These are phyloP conservation scores for Dichotomocladium elegans DNA, from an alignment of 371 early-diverging fungal species.

Conservation along the genomic window DNA sequence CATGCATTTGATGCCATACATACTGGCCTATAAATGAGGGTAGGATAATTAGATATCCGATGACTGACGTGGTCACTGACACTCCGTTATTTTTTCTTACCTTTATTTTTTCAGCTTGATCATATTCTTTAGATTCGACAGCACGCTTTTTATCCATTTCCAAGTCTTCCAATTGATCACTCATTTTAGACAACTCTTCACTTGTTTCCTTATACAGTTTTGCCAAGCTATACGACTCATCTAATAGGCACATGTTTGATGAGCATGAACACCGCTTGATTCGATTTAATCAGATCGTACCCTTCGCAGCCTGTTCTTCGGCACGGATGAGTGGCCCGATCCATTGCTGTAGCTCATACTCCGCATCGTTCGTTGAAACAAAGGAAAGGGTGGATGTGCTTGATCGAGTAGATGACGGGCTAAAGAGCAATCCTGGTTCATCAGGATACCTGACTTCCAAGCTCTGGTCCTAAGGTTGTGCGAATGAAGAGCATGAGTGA, in stretches of 20 bases:
- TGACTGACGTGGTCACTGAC: too few relatives aligned
- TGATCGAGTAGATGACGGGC: conserved; percentile 38
- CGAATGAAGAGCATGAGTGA: conserved; percentile 18
- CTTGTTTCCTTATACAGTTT: conserved; percentile 45
- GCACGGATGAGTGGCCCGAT: conserved; percentile 26
- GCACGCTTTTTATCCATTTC: conserved; percentile 59
- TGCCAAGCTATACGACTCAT: conserved; percentile 37
- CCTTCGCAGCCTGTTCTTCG: conserved; percentile 34
- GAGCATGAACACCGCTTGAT: neutral
- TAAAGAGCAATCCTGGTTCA: too few relatives aligned
- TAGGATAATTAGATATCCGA: too few relatives aligned
- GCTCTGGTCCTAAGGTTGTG: conserved; percentile 18
- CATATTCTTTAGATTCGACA: conserved; percentile 71
- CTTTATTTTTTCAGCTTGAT: conserved; percentile 70
- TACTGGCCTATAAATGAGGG: conserved; percentile 17
- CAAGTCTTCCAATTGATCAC: conserved; percentile 55
- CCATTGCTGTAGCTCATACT: conserved; percentile 41
- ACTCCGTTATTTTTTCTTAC: conserved; percentile 1
- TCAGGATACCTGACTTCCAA: conserved; percentile 34
- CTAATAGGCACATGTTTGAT: too few relatives aligned
- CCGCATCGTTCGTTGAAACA: conserved; percentile 20
- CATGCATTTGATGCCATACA: conserved; percentile 14
- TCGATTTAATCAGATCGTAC: conserved; percentile 17
- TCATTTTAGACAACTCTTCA: conserved; percentile 29
- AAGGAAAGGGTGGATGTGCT: conserved; percentile 38